Base-by-base conservation (phyloP, 768 basidiomycete genomes). In the Chiua virens region DNA sequence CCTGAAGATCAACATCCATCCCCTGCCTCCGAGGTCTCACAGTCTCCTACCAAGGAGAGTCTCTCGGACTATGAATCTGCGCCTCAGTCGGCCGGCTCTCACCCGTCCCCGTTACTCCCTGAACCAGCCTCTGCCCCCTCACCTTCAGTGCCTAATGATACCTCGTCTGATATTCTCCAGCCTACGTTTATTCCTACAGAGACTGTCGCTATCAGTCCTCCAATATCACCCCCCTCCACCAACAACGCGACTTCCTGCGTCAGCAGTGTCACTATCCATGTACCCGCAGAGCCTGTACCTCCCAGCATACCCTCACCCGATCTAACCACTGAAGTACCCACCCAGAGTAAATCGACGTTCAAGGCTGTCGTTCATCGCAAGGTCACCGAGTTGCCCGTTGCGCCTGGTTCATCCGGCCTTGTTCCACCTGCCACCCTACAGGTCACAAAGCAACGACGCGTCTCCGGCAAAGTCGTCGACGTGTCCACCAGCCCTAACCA, bases 321-420 rank as follows among this genome's bases (percentile, higher is more conserved):
- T 27, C 36, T 28, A 18, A 37, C 53, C 2, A 23, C 35, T 22
- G 50, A 50, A 17, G 3, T 44, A 13, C 55, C 20, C 18, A 36
- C 45, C 13, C 57, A 53, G 38, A 49, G 37, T 27, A 70, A 54
- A 39, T 21, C 55, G 11, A 69, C 72, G 5, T 85, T 85, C 66
- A 74, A 69, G 42, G 80, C 83, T 22, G 78, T 83, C 15, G 83
- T 85, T 36, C 83, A 84, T 56, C 67, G 74, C 52, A 83, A 79
- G 58, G 73, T 80, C 23, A 70, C 73, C 5, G 80, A 82, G 45
- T 42, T 52, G 2, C 41, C 62, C 18, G 48, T 59, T 25, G 18
- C 61, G 10, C 48, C 73, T 1, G 28, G 48, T 21, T 23, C 53
- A 6, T 47, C 47, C 41, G 41, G 1, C 50, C 66, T 62, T 28